Evolutionary conservation across 495 filamentous ascomycete species (phyloP).

Genomic region (Hypoxylon fragiforme): DNA sequence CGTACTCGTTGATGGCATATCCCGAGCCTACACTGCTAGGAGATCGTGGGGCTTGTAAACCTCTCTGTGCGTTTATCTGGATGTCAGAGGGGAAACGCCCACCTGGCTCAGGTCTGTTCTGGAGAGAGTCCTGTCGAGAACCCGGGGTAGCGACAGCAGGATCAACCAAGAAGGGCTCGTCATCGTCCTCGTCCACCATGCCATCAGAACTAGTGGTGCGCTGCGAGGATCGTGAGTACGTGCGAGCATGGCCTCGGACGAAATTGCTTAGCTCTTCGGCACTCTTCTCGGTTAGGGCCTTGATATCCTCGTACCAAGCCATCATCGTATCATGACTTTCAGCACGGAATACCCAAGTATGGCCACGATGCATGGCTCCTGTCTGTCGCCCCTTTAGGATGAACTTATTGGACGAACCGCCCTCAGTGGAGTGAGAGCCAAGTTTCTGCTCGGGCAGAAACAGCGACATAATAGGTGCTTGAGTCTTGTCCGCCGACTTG

Average conservation of each 20-base stretch:
- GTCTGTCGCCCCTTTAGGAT: conserved; percentile 95
- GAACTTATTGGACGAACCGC: conserved; percentile 94
- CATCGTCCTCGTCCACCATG: conserved; percentile 79
- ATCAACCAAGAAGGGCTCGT: conserved; percentile 74
- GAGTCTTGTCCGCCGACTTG: conserved; percentile 76
- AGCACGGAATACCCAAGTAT: conserved; percentile 96
- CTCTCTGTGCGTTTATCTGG: conserved; percentile 68
- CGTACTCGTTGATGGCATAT: conserved; percentile 46
- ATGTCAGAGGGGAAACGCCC: conserved; percentile 89
- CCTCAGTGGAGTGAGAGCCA: conserved; percentile 83
- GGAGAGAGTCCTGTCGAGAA: conserved; percentile 49
- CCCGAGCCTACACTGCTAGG: conserved; percentile 76
- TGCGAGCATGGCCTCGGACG: conserved; percentile 75
- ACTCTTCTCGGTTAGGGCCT: conserved; percentile 80
- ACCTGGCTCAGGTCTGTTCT: conserved; percentile 74
- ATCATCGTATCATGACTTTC: conserved; percentile 97
- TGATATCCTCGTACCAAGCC: conserved; percentile 94
- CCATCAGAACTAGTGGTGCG: conserved; percentile 71
- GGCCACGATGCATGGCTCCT: conserved; percentile 88
- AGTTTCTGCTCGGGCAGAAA: conserved; percentile 94
- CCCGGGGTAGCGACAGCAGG: conserved; percentile 51
- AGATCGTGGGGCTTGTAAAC: conserved; percentile 74
- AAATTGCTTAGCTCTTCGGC: conserved; percentile 88
- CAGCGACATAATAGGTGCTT: conserved; percentile 87
- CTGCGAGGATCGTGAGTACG: conserved; percentile 68